Base-by-base conservation (phyloP, 1,284 basidiomycete species). In the Leccinum fallax region DNA sequence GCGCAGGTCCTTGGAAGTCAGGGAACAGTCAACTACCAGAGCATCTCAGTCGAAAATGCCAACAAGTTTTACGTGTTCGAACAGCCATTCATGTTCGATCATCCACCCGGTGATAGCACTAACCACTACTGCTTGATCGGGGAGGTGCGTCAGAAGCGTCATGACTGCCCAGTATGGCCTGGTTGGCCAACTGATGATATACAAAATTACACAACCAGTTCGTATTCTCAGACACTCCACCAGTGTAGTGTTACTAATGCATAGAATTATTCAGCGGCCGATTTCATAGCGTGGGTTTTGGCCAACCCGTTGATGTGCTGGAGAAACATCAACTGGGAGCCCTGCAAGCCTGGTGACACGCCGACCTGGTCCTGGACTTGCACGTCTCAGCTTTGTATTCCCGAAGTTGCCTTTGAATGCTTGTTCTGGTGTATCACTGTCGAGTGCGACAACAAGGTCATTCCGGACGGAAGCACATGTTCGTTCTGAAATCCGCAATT, bases 341-440 rank as follows among this genome's bases (percentile, higher is more conserved):
- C 55, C n/a, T 28, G 48, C 19, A 0, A 24, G 2, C 54, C 61
- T n/a, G 30, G 51, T 7, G 38, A 24, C 19, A 5, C 32, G 1
- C 5, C 26, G 0, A 57, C 21, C 36, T 57, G 28, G 38, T 48
- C 26, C 5, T 65, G 55, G 65, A 2, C 6, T 4, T 67, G 57
- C 55, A 9, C 5, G 2, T 55, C 48, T 4, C 40, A 24, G 10
- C 59, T 67, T 26, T 15, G 24, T 34, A 57, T 66, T 21, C 59
- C 65, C 0, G 46, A 59, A 4, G 21, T n/a, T 26, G 19, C 65
- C 0, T 58, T 13, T 6, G 19, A 26, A 19, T 53, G 26, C 30
- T 16, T 58, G 5, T 63, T 63, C 49, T 66, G 55, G 46, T 59
- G 58, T 15, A 59, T 63, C 58, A 58, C 65, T n/a, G 5, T 66